Evolutionary conservation across 768 basidiomycete genomes (phyloP), one percentile per base, ranked within the genome.

Genomic region (Sistotremastrum suecicum): DNA sequence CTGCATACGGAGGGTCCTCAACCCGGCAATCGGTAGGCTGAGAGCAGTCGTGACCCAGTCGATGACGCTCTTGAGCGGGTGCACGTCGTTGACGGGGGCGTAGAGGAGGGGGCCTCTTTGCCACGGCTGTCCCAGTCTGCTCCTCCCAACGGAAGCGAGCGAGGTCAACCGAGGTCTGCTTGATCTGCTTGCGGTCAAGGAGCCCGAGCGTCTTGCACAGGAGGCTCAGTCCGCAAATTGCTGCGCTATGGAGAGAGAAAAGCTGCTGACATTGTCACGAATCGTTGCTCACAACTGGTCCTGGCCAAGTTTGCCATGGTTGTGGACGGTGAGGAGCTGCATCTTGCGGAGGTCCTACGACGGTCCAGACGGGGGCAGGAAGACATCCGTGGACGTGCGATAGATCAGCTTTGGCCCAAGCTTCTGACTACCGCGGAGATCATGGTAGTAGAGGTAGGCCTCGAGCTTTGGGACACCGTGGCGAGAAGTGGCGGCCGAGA

Each of bases 381-480:
- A 66, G 9, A 48, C 40, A 50, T 66, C 65, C 37, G 35, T 43
- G 7, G 64, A 64, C 32, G 58, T 61, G 54, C 65, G 53, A 51
- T 51, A 65, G 58, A 66, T 54, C 30, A 66, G 54, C 55, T 60
- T 60, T 48, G 65, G 65, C 9, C 64, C 63, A 29, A 45, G 55
- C 9, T 46, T 37, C 12, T 50, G 56, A 12, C 35, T 30, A 47
- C 66, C 52, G 12, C 52, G 45, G 40, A 66, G 5, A 48, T 60
- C 64, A 43, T 42, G 41, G 44, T 64, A 66, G 51, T 65, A 66
- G 12, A 58, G 54, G 39, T 53, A 20, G 3, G 50, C 52, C 54
- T 66, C 64, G 48, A 58, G 41, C 51, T 53, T 57, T 37, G 60
- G 41, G 39, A 57, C 47, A 5, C 55, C 51, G 48, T 56, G 50